Evolutionary conservation across 2,329 filamentous ascomycete species (phyloP), one percentile per base, ranked within the genome.

Genomic region (Venturia aucupariae): DNA sequence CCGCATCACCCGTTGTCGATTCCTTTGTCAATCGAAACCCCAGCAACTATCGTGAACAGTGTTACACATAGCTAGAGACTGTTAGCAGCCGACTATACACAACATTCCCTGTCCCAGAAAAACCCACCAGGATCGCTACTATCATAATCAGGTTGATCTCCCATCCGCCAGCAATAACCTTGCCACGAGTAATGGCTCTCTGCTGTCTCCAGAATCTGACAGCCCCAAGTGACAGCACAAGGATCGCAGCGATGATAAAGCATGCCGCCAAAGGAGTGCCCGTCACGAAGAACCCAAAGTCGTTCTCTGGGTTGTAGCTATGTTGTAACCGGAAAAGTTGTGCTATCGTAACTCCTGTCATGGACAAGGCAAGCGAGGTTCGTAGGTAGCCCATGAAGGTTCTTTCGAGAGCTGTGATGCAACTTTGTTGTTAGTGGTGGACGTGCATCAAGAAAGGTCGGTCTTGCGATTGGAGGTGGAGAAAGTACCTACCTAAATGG

Each of bases 341-440:
- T 0, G 87, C 84, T 35, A 88, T 81, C 3, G 84, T 69, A 2
- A 88, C 83, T 22, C 87, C 87, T 24, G 86, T 76, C 75, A 90
- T 86, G 17, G 87, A 85, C 46, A 90, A 78, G n/a, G 83, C 80
- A 44, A 89, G 75, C 0, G 86, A 89, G 1, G 88, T 91, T 24
- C 88, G 83, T 38, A 90, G 80, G 72, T 90, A 91, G 38, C 82
- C 86, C 22, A 92, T 82, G 71, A 87, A 92, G 22, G 88, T 92
- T 65, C 88, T 80, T 74, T 92, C 88, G 64, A 90, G 82, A 44
- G 89, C 88, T 90, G 69, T 61, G 64, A 65, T 65, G 44, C 64
- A n/a, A 27, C 19, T 46, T 61, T 19, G 35, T 46, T 42, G n/a
- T n/a, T n/a, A n/a, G n/a, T n/a, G 24, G 54, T n/a, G 13, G 51